Evolutionary conservation across 805 yeast species (phyloP), one percentile per base, ranked within the genome.

Genomic region (Hanseniaspora thailandica): DNA sequence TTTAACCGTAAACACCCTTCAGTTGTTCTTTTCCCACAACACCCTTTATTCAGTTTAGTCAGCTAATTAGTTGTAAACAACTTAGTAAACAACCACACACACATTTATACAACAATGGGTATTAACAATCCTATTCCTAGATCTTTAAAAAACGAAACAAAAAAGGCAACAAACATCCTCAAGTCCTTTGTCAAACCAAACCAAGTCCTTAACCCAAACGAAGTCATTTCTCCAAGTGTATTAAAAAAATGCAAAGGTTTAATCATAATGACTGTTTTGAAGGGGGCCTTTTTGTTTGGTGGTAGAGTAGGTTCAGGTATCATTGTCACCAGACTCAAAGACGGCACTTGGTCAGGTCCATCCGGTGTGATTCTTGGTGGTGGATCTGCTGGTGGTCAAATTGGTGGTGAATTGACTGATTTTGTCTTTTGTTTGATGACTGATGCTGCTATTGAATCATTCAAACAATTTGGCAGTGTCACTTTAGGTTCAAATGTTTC

Each of bases 301-400:
- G 98, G 97, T 28, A 78, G 98, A 66, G 97, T 97, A 0, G 98
- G 98, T 25, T 86, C 96, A 1, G 98, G 98, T 58, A 86, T 90
- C 34, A 84, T 90, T 57, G 94, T 90, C 25, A 96, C 97, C 5
- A 73, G 97, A 56, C 74, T 93, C 47, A 94, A 94, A 2, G 97
- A 93, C 68, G 97, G 97, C 0, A 69, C 84, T 0, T 90, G 98
- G 98, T 88, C 97, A 13, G 95, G 97, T 2, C 98, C 98, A 1
- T 82, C 95, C 2, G 98, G 97, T 9, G 83, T 93, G 59, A 82
- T 80, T 51, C 86, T 97, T 22, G 97, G 95, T 3, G 98, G 97
- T 61, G 97, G 97, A 4, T 97, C 98, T 63, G 97, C 93, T 6
- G 98, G 98, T 56, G 98, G 98, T 43, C 94, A 88, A 71, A 78